Conservation (phyloP, 768 basidiomycete species). For the Pholiota microspora region DNA sequence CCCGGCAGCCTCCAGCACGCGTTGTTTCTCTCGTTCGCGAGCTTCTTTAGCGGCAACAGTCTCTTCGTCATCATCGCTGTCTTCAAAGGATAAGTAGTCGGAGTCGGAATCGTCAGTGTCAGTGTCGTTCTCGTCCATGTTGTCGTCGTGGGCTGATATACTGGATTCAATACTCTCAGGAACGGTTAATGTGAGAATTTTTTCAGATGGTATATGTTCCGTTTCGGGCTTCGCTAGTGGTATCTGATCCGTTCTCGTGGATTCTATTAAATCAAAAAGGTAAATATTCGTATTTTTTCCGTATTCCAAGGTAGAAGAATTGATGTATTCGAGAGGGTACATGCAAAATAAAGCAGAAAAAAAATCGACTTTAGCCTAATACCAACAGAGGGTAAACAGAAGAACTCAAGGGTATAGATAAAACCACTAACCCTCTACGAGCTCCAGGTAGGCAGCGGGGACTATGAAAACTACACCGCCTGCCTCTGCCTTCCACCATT, state of each 20-base stretch:
- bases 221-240: not conserved
- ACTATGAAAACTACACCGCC: slow-evolving; percentile 86
- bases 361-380: slow-evolving; percentile 82
- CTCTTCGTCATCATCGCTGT: slow-evolving; percentile 32
- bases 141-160: slow-evolving; percentile 2
- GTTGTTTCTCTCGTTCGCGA: slow-evolving; percentile 72
- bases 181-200: slow-evolving; percentile 1
- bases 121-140: slow-evolving; percentile 11
- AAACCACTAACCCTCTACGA: slow-evolving; percentile 84
- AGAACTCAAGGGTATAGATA: slow-evolving; percentile 50
- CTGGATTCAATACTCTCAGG: slow-evolving; percentile 2
- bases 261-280: slow-evolving; percentile 8
- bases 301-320: slow-evolving; percentile 30
- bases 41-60: slow-evolving; percentile 52
- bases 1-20: slow-evolving; percentile 88
- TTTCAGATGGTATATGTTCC: not conserved
- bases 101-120: slow-evolving; percentile 35
- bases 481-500: slow-evolving; percentile 97
- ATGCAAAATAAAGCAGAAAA: slow-evolving; percentile 48
- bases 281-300: slow-evolving; percentile 19
- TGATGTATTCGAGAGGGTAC: slow-evolving; percentile 35
- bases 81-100: slow-evolving; percentile 38
- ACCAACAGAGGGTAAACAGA: slow-evolving; percentile 45
- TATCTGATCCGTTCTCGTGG: slow-evolving; percentile 6
- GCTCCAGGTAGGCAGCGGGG: slow-evolving; percentile 88